Evolutionary conservation across 2,329 filamentous ascomycete species (phyloP).

Genomic region (Colletotrichum orchidophilum): DNA sequence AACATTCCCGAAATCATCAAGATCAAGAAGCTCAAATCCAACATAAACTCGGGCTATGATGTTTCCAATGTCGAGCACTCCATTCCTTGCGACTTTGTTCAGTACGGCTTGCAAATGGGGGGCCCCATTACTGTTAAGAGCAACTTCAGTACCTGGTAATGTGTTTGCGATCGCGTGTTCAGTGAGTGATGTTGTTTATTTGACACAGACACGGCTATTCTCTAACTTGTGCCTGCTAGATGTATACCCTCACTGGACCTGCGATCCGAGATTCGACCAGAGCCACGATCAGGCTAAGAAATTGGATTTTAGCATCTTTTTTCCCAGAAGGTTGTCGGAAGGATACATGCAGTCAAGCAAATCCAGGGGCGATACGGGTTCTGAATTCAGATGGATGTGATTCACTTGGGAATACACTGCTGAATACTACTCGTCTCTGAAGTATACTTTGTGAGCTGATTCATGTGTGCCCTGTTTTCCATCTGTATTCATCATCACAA

Average conservation of each 20-base stretch:
- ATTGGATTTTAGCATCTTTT: background rate
- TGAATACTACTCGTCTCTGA: background rate
- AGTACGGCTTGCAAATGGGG: background rate
- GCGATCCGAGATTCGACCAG: background rate
- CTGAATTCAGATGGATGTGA: background rate
- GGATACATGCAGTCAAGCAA: accelerated
- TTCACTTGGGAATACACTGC: background rate
- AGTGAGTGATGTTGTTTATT: background rate
- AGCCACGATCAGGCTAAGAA: background rate
- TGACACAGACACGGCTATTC: background rate
- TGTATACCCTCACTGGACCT: background rate
- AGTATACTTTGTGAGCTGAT: background rate
- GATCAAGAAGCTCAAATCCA: background rate
- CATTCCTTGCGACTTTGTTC: background rate
- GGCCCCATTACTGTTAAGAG: background rate
- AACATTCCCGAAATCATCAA: background rate
- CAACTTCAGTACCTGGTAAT: accelerated
- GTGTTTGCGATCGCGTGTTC: background rate
- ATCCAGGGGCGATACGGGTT: background rate
- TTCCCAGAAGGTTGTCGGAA: background rate
- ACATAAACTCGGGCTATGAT: background rate
- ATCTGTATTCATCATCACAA: background rate
- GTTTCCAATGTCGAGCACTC: accelerated
- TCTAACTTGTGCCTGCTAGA: background rate
- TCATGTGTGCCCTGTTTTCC: background rate